These are phyloP conservation scores for Microthlaspi erraticum DNA, from an alignment of 345 rosid species.

Conservation along the genomic window DNA sequence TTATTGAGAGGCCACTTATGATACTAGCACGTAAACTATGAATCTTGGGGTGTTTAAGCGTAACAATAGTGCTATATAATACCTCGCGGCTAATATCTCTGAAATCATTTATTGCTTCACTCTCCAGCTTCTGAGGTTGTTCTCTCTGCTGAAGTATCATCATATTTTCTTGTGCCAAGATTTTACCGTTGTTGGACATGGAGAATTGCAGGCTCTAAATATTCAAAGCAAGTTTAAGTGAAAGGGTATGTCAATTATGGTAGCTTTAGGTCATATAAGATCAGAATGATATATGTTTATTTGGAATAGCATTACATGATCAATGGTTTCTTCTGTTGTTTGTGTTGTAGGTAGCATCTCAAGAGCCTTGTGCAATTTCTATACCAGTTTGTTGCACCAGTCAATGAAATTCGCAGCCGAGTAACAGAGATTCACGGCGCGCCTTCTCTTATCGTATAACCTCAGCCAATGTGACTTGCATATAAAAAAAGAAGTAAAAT, in stretches of 20 bases:
- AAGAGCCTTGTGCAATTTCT: constrained; percentile 23
- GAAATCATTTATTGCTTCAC: constrained; percentile 3
- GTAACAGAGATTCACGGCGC: not conserved
- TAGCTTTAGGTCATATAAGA: not conserved
- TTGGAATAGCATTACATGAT: constrained; percentile 18
- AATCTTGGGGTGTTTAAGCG: not conserved
- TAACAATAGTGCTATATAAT: not conserved
- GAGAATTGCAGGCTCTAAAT: not conserved
- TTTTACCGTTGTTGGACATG: not conserved
- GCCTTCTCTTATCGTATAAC: not conserved
- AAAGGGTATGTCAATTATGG: not conserved
- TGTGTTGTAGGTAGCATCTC: constrained; percentile 1
- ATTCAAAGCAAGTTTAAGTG: constrained; percentile 11
- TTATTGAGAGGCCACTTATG: not conserved
- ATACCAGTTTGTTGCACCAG: constrained; percentile 12
- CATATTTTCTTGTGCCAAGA: constrained; percentile 7
- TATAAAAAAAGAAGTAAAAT: not conserved
- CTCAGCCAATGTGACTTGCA: not conserved
- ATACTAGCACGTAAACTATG: constrained; percentile 7
- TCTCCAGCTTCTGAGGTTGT: constrained; percentile 30
- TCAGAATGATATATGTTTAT: not conserved
- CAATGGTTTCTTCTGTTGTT: constrained; percentile 20
- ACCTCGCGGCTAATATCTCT: not conserved
- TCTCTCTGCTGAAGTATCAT: constrained; percentile 2
- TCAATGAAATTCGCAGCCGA: not conserved